Evolutionary conservation across 257 asterid genomes (phyloP), one percentile per base, ranked within the genome.

Genomic region (Linaria vulgaris): DNA sequence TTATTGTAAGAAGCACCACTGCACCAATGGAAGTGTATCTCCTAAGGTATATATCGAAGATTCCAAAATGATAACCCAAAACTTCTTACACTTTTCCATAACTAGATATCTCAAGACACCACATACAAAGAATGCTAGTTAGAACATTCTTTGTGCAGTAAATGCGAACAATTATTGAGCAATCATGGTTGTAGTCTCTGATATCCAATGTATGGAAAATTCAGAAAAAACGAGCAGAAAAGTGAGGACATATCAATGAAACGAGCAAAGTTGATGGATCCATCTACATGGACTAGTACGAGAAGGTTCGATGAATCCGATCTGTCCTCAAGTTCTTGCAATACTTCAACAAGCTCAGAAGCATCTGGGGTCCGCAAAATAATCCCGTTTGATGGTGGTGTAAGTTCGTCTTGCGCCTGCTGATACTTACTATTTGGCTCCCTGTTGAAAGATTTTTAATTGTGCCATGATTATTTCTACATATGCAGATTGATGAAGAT

Each of bases 21-120:
- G 87, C 85, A 54, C 96, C 94, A 41, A 79, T 87, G 22, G 68
- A 72, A 56, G 75, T 83, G 62, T 84, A 83, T 72, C 90, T 83
- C 54, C 52, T 87, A 53, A 82, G 95, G 97, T 90, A 81, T 48
- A 51, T 44, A 68, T 39, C 63, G 5, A 54, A 63, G 41, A 64
- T 49, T 17, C 41, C 17, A 27, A 19, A 21, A 27, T 53, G 21
- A 25, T 46, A 27, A 27, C 34, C 3, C 34, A 6, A 19, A 30
- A 16, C 23, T 13, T 47, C 23, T 21, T 10, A 38, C 3, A 21
- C 19, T 9, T 37, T 14, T 14, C 6, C 5, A 37, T 46, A 20
- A 22, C 13, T 38, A 2, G 23, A 46, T 34, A 34, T 56, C 65
- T 53, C 6, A 16, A 51, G 10, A 41, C 38, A 60, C n/a, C 41